Conservation (phyloP, 257 asterid genomes). For the Phtheirospermum japonicum region DNA sequence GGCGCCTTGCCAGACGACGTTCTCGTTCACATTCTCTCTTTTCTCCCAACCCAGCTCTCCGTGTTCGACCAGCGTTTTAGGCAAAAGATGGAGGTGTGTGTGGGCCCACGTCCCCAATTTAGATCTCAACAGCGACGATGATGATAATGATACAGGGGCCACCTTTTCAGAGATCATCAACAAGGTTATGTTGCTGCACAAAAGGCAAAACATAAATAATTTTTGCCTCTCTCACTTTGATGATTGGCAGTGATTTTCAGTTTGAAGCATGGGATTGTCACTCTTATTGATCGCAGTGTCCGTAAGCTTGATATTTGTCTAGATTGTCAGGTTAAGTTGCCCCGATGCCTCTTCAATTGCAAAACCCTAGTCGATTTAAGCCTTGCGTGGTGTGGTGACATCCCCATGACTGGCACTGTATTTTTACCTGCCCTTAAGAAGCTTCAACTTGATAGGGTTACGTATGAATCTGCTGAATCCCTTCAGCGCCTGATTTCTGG, state of each 20-base stretch:
- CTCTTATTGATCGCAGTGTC: background rate
- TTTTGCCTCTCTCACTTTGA: no score
- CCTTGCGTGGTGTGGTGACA: background rate
- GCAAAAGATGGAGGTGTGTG: background rate
- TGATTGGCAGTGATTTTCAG: no score
- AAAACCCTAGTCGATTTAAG: background rate
- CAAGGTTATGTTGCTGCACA: background rate
- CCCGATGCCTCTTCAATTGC: background rate
- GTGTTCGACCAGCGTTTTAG: background rate
- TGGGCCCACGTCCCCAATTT: no score
- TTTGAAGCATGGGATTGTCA: background rate
- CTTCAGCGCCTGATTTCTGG: background rate
- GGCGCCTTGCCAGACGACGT: background rate
- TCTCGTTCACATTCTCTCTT: no score
- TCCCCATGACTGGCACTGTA: background rate
- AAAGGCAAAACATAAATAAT: no score
- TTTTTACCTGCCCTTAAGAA: conserved; percentile 5
- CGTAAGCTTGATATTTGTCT: background rate
- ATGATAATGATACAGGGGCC: background rate
- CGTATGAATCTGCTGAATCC: background rate
- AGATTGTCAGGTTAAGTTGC: background rate
- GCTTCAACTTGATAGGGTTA: background rate
- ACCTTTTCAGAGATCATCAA: background rate
- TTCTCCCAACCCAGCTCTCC: background rate
- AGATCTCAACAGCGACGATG: background rate